Base-by-base conservation (phyloP, 805 yeast genomes). In the Danielozyma ontarioensis region DNA sequence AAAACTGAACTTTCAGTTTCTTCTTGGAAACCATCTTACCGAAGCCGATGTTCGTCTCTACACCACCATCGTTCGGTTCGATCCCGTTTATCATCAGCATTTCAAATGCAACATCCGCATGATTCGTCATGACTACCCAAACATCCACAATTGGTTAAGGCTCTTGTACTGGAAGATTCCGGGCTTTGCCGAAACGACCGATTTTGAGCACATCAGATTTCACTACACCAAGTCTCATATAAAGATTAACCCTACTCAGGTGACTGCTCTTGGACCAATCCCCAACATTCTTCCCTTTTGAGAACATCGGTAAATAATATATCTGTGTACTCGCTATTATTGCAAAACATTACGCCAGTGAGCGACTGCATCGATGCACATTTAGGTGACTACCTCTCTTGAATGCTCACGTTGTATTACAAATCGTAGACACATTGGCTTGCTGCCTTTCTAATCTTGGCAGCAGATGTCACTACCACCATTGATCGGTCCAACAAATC, bases 81-180 rank as follows among this genome's bases (percentile, higher is more conserved):
- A 90, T 57, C 83, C 94, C 1, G 95, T 88, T 15, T 90, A 90
- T 53, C 90, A 83, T 34, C 96, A 89, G 59, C 97, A 90, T 59
- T 93, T 90, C 76, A 93, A 90, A 63, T 85, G 96, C 59, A 90
- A 90, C 59, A 58, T 87, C 40, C 80, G 80, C 30, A 82, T 80
- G 68, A 83, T 90, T 48, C 76, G 96, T 53, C 54, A 63, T 42
- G 84, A 86, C 42, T 90, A 77, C 56, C 97, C 97, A 15, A 62
- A 69, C 46, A 59, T 89, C 34, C 82, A 87, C 60, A 64, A 76
- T 39, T 90, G 95, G 95, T 58, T 89, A 47, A 70, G 83, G 46
- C 76, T 83, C 44, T 70, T 93, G 48, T 93, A 89, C 63, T 88
- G 96, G 96, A 59, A 59, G 41, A 51, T 72, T 36, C 77, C 78